Conservation (phyloP, 2,329 filamentous ascomycete genomes). For the Fusarium sacchari region DNA sequence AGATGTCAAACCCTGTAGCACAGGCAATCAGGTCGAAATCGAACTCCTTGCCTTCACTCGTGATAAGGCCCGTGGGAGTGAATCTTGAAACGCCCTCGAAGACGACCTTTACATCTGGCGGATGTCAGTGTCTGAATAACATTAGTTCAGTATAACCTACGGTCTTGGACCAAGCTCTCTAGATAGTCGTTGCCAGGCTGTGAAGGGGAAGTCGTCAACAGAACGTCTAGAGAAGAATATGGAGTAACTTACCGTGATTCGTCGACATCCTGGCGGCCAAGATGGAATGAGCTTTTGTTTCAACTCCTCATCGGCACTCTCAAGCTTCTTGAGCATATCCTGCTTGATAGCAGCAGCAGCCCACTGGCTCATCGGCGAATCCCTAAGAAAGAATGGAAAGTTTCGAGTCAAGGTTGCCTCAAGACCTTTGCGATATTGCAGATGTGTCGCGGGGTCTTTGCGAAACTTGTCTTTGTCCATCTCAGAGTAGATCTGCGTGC, state of each 20-base stretch:
- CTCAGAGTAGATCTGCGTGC: neutral
- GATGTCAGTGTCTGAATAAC: neutral
- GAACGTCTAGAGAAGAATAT: neutral
- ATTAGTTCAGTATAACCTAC: neutral
- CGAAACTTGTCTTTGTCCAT: neutral
- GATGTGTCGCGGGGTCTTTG: neutral
- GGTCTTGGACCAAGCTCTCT: neutral
- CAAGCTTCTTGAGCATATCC: neutral
- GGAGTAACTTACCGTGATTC: neutral
- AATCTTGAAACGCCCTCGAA: neutral
- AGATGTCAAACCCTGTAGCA: neutral
- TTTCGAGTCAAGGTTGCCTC: neutral
- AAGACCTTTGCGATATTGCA: neutral
- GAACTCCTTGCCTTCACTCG: neutral
- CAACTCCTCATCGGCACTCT: neutral
- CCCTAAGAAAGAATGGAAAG: neutral
- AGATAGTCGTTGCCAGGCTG: neutral
- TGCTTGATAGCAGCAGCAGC: neutral
- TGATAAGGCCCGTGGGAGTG: neutral
- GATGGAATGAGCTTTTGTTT: neutral
- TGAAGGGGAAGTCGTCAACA: rapidly evolving
- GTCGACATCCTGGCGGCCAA: neutral
- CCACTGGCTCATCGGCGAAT: neutral
- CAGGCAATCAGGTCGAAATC: neutral
- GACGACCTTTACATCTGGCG: neutral